Percentiles rank a stretch among this genome's conserved stretches.
Evolutionary conservation across 345 rosid species (phyloP).

Genomic region (Punica granatum): DNA sequence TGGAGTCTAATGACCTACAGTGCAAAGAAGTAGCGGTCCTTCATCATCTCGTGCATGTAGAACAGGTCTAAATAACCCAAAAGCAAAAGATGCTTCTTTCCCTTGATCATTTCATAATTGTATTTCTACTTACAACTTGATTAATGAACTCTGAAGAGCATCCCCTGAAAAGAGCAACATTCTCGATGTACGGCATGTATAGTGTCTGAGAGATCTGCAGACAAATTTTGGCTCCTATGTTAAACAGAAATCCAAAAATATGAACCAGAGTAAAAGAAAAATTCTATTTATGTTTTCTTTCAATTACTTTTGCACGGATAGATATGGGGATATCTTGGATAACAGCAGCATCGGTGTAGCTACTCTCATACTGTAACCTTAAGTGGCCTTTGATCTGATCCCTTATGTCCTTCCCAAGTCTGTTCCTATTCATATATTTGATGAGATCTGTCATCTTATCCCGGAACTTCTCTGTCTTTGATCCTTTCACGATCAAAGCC

Average conservation of each 20-base stretch:
- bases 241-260: not conserved
- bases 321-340: slow-evolving; percentile 86
- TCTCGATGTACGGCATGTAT: slow-evolving; percentile 52
- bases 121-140: slow-evolving; percentile 65
- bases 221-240: not conserved
- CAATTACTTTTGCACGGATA: slow-evolving; percentile 79
- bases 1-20: slow-evolving; percentile 71
- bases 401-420: slow-evolving; percentile 59
- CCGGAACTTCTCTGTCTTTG: slow-evolving; percentile 89
- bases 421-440: slow-evolving; percentile 86
- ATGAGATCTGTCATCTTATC: slow-evolving; percentile 86
- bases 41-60: not conserved
- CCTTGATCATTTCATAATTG: too few relatives aligned
- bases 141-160: slow-evolving; percentile 81
- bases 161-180: slow-evolving; percentile 52
- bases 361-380: slow-evolving; percentile 76
- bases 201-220: slow-evolving; percentile 65
- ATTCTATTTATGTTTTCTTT: not conserved
- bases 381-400: slow-evolving; percentile 68
- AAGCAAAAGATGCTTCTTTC: not conserved
- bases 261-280: not conserved
- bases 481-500: slow-evolving; percentile 94
- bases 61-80: not conserved
- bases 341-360: slow-evolving; percentile 66
- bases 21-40: slow-evolving; percentile 4